Evolutionary conservation across 75 land plant genomes (phyloP).

Genomic region (Isoetes taiwanensis): DNA sequence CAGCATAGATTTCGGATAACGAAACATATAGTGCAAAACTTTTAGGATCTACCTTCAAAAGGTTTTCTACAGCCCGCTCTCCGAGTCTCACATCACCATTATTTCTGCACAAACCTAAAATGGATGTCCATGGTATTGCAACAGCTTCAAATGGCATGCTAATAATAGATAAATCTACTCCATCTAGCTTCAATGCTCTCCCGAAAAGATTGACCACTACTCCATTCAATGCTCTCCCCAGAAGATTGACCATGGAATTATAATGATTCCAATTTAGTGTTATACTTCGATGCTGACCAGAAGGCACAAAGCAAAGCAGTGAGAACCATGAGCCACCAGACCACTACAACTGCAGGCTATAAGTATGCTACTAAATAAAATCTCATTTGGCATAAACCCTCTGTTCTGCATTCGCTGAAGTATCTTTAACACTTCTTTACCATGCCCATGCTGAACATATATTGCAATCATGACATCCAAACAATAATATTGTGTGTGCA

Average conservation of each 20-base stretch:
- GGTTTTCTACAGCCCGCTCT: constrained; percentile 16
- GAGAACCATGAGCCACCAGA: constrained; percentile 26
- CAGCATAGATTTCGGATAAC: constrained; percentile 31
- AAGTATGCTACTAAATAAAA: constrained; percentile 27
- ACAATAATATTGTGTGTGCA: constrained; percentile 12
- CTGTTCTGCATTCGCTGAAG: constrained; percentile 18
- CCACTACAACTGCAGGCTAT: constrained; percentile 36
- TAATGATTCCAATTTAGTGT: constrained; percentile 27
- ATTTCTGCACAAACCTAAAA: constrained; percentile 29
- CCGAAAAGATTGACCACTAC: constrained; percentile 32
- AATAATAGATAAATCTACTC: constrained; percentile 19
- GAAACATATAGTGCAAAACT: constrained; percentile 30
- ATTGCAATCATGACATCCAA: constrained; percentile 24
- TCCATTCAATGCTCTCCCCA: too few relatives aligned
- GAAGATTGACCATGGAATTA: too few relatives aligned
- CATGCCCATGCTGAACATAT: constrained; percentile 23
- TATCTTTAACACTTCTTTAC: constrained; percentile 21
- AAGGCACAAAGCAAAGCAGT: constrained; percentile 24
- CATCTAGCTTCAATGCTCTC: constrained; percentile 23
- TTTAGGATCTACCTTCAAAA: constrained; percentile 16
- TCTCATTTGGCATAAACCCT: constrained; percentile 18
- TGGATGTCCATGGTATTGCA: constrained; percentile 20
- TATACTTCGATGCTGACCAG: constrained; percentile 22
- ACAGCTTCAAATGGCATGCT: constrained; percentile 27
- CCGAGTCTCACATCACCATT: constrained; percentile 18